A percentile compares a stretch with the other conserved stretches of the same genome.
phyloP scores from a whole-genome alignment of 2,329 filamentous ascomycete species.

The Verticillium zaregamsianum region DNA sequence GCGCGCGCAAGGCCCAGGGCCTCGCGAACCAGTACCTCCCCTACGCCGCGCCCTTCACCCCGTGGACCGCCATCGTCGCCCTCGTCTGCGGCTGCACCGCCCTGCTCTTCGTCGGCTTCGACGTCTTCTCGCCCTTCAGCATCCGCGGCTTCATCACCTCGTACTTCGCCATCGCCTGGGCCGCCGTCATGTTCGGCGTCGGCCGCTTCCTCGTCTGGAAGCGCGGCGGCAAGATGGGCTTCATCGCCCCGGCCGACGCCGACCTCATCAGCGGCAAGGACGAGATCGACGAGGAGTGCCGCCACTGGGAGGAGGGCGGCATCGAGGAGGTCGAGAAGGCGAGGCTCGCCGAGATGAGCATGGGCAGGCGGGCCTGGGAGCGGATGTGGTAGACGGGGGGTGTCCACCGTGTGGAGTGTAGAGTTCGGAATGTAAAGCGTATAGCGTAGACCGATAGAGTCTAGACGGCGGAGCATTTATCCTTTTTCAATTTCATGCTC shows the following conservation, averaged over 20 bases:
- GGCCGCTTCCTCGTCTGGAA: conserved; percentile 52
- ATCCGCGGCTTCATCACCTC: conserved; percentile 45
- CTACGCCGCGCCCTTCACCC: conserved; percentile 45
- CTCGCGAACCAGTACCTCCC: conserved; percentile 43
- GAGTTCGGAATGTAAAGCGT: neutral
- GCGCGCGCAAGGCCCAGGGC: conserved; percentile 48
- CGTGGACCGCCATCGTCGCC: conserved; percentile 46
- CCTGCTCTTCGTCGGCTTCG: conserved; percentile 53
- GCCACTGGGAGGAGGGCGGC: conserved; percentile 38
- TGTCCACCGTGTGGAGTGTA: conserved; percentile 6
- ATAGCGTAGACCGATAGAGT: neutral
- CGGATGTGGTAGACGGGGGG: conserved; percentile 27
- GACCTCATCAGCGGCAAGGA: conserved; percentile 60
- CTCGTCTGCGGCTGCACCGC: conserved; percentile 41
- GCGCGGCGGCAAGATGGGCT: conserved; percentile 46
- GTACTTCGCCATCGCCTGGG: conserved; percentile 51
- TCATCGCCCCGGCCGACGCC: conserved; percentile 49
- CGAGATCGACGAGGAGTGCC: conserved; percentile 57
- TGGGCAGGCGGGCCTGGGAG: conserved; percentile 31
- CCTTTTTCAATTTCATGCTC: no score
- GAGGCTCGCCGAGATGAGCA: conserved; percentile 29
- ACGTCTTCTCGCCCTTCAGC: conserved; percentile 47
- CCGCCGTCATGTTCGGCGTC: conserved; percentile 52
- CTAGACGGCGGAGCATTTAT: no score
- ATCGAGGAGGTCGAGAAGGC: conserved; percentile 39